These are phyloP conservation scores for Verticillium zaregamsianum DNA, from an alignment of 2,329 filamentous ascomycete species.

Conservation along the genomic window DNA sequence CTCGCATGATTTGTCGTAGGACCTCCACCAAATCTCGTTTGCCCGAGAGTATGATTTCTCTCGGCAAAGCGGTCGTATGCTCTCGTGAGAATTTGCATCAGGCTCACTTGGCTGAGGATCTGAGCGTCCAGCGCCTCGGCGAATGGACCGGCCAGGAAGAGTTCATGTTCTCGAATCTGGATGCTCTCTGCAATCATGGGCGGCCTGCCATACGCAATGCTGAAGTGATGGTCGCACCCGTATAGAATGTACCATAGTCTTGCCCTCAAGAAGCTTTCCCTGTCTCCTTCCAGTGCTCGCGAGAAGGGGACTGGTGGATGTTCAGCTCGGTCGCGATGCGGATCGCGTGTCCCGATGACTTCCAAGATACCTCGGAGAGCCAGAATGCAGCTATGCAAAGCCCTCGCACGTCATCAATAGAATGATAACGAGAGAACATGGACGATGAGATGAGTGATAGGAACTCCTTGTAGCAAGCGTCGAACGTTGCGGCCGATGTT, in stretches of 20 bases:
- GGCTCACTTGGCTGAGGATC: slow-evolving; percentile 15
- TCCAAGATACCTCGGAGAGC: slow-evolving; percentile 58
- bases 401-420: slow-evolving; percentile 53
- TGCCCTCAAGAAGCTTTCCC: slow-evolving; percentile 46
- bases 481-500: slow-evolving; percentile 37
- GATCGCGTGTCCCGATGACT: slow-evolving; percentile 53
- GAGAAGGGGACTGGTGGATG: slow-evolving; percentile 48
- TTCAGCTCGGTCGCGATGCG: slow-evolving; percentile 53
- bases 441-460: slow-evolving; percentile 50
- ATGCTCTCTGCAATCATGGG: slow-evolving; percentile 19
- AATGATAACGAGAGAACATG: slow-evolving; percentile 55
- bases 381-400: slow-evolving; percentile 61
- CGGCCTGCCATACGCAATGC: slow-evolving; percentile 24
- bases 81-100: slow-evolving; percentile 7
- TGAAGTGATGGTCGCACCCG: slow-evolving; percentile 26
- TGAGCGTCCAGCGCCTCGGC: slow-evolving; percentile 13
- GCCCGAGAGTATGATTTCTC: too few species aligned
- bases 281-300: slow-evolving; percentile 39
- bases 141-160: slow-evolving; percentile 18
- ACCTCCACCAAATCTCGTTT: neutral
- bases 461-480: slow-evolving; percentile 51
- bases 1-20: neutral
- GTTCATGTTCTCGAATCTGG: slow-evolving; percentile 17
- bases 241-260: slow-evolving; percentile 51
- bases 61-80: slow-evolving; percentile 3